Percentiles rank a stretch among this genome's conserved stretches.
These are phyloP conservation scores for Blastocystis sp. DNA, from an alignment of 352 stramenopile species.

Conservation along the genomic window DNA sequence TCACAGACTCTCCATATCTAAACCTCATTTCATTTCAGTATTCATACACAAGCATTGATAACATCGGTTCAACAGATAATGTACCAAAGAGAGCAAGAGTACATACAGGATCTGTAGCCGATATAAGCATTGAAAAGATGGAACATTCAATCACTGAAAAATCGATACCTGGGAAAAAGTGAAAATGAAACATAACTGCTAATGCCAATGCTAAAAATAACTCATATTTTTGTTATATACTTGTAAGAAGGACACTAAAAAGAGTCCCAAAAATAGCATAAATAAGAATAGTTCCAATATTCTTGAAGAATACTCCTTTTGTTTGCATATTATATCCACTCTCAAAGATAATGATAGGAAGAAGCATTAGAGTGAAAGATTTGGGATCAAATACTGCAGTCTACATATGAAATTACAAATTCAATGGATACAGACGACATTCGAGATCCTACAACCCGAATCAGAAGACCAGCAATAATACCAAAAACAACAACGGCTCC, in stretches of 20 bases:
- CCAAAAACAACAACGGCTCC: slow-evolving; percentile 64
- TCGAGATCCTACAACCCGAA: neutral
- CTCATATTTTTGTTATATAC: slow-evolving; percentile 64
- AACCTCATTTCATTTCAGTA: neutral
- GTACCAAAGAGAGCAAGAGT: slow-evolving; percentile 49
- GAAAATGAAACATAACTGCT: slow-evolving; percentile 71
- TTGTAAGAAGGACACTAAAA: slow-evolving; percentile 75
- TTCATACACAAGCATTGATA: slow-evolving; percentile 76
- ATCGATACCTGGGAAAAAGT: neutral
- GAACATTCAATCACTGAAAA: slow-evolving; percentile 68
- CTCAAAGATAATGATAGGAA: slow-evolving; percentile 82
- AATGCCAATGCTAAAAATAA: slow-evolving; percentile 68
- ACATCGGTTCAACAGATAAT: slow-evolving; percentile 70
- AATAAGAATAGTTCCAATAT: slow-evolving; percentile 76
- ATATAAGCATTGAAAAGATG: slow-evolving; percentile 79
- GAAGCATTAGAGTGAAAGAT: slow-evolving; percentile 67
- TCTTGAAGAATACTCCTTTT: slow-evolving; percentile 78
- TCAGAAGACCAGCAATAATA: slow-evolving; percentile 63
- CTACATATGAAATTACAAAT: neutral
- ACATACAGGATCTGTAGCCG: slow-evolving; percentile 69
- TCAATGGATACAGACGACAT: neutral
- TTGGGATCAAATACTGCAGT: slow-evolving; percentile 63
- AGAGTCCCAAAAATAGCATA: slow-evolving; percentile 78
- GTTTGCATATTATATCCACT: slow-evolving; percentile 80
- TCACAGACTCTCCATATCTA: slow-evolving; percentile 75